A percentile compares a stretch with the other conserved stretches of the same genome.
These are phyloP conservation scores for Rhizopus stolonifer DNA, from an alignment of 371 early-diverging fungal species.

Conservation along the genomic window DNA sequence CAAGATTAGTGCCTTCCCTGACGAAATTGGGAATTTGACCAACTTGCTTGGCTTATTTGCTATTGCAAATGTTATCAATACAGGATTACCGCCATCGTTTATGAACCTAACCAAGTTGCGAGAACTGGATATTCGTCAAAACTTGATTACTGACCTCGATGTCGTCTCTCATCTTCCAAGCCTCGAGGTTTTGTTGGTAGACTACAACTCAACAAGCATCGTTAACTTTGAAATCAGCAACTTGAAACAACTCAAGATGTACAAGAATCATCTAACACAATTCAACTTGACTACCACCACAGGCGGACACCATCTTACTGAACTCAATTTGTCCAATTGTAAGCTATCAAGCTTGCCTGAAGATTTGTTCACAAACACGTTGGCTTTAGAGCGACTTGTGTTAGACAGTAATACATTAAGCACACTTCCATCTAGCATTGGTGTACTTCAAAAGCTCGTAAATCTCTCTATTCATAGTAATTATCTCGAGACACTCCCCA, in stretches of 20 bases:
- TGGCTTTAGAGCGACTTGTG: constrained; percentile 59
- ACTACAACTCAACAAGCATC: constrained; percentile 69
- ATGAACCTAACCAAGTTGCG: constrained; percentile 56
- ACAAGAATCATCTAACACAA: constrained; percentile 64
- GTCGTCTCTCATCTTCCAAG: constrained; percentile 55
- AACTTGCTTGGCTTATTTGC: constrained; percentile 61
- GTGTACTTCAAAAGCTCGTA: constrained; percentile 53
- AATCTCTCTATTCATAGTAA: constrained; percentile 69
- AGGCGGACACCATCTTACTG: constrained; percentile 30
- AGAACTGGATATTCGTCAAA: constrained; percentile 78
- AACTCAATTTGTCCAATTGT: constrained; percentile 71
- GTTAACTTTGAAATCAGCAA: constrained; percentile 48
- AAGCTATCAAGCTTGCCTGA: constrained; percentile 74
- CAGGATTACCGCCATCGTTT: constrained; percentile 65
- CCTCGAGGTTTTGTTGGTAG: constrained; percentile 61
- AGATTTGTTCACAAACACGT: constrained; percentile 60
- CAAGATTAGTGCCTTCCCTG: constrained; percentile 73
- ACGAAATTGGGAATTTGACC: constrained; percentile 66
- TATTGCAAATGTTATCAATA: constrained; percentile 73
- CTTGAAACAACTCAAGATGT: constrained; percentile 48
- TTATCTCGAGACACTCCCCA: constrained; percentile 38
- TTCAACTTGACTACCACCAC: constrained; percentile 29
- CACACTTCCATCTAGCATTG: constrained; percentile 70
- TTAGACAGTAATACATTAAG: constrained; percentile 78
- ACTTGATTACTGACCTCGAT: constrained; percentile 65